phyloP scores from a whole-genome alignment of 768 basidiomycete species.

The Leccinum longicurvipes region DNA sequence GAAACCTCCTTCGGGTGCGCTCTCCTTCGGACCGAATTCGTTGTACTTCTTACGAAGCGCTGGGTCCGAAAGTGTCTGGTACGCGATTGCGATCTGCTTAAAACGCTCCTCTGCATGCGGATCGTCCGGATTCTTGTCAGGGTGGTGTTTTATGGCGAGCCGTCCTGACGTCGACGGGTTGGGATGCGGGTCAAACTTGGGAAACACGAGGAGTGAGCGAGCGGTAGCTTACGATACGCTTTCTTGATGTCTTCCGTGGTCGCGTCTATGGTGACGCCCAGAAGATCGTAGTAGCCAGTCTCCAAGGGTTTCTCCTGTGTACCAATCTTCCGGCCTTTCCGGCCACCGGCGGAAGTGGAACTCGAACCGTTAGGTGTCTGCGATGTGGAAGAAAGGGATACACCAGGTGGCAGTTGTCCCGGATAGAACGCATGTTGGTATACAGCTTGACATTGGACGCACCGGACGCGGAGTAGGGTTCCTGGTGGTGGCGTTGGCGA shows the following conservation, averaged over 20 bases:
- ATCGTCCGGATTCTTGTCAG: constrained; percentile 90
- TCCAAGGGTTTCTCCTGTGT: constrained; percentile 87
- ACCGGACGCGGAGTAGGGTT: constrained; percentile 63
- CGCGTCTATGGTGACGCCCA: constrained; percentile 73
- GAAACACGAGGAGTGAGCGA: background rate
- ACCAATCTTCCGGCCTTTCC: constrained; percentile 76
- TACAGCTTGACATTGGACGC: constrained; percentile 61
- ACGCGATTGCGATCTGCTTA: constrained; percentile 88
- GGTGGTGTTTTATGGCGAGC: constrained; percentile 87
- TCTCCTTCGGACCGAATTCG: constrained; percentile 85
- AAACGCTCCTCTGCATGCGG: constrained; percentile 84
- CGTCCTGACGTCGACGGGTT: constrained; percentile 45
- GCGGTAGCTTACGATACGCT: constrained; percentile 64
- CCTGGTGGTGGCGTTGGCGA: constrained; percentile 51
- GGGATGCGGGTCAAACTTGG: background rate
- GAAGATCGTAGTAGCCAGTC: constrained; percentile 86
- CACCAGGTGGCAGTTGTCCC: constrained; percentile 45
- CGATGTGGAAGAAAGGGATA: constrained; percentile 11
- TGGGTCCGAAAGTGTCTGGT: constrained; percentile 81
- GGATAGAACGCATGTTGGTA: constrained; percentile 68
- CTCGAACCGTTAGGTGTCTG: constrained; percentile 19
- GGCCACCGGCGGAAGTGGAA: constrained; percentile 14
- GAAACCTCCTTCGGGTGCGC: constrained; percentile 76
- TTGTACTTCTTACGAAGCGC: constrained; percentile 81
- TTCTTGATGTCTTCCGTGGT: constrained; percentile 86